Evolutionary conservation across 2,329 filamentous ascomycete genomes (phyloP), one percentile per base, ranked within the genome.

Genomic region (Pochonia chlamydosporia): DNA sequence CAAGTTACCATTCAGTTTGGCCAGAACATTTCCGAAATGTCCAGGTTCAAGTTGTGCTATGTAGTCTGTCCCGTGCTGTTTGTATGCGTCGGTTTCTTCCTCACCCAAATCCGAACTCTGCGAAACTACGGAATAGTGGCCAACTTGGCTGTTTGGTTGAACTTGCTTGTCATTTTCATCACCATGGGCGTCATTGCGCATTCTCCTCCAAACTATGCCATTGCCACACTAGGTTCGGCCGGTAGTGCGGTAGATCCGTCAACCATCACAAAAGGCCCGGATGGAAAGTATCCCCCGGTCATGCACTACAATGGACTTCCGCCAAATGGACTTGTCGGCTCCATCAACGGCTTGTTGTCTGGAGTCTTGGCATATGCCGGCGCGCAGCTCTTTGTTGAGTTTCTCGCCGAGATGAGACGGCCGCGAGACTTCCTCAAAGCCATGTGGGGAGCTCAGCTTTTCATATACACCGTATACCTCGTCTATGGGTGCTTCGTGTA

Each of bases 361-460:
- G 74, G 70, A 9, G 77, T 82, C 5, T 78, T 75, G 44, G 72
- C 76, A 0, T 82, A 81, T 51, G 76, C 76, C n/a, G 79, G 79
- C 3, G 74, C 75, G 3, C 73, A 77, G 59, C 62, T 82, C 7
- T 82, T 81, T 57, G 69, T 72, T 25, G 76, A 79, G 45, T 75
- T 82, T 53, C 69, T 82, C 63, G 70, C 78, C 31, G 70, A 73
- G 61, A 72, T 73, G 69, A 64, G 64, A 25, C 66, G 67, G 23
- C 70, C 70, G 4, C 59, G 59, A 52, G 70, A 72, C 50, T 73
- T 73, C 48, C 60, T 67, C 56, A 72, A 70, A 55, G 67, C 63
- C 5, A 65, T 71, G 57, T 62, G 67, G 48, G 57, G 59, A 4
- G 68, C 68, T 6, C 64, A 73, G 56, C 50, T 59, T n/a, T 69